These are phyloP conservation scores for Ustilago shanxiensis DNA, from an alignment of 1,284 basidiomycete species.

Conservation along the genomic window DNA sequence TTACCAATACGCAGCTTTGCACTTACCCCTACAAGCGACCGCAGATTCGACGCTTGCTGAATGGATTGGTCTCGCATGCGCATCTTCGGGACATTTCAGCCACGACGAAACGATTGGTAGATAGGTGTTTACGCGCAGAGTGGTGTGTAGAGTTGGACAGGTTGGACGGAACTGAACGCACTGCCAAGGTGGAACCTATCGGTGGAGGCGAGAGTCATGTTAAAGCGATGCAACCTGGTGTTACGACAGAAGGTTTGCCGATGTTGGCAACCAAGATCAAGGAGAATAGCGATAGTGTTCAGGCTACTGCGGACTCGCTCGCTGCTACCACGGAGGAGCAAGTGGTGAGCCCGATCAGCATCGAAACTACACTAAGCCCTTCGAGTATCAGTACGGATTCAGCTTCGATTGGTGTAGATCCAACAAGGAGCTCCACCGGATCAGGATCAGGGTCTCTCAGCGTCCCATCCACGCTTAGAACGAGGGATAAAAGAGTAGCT, in stretches of 20 bases:
- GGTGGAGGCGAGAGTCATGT: constrained; percentile 47
- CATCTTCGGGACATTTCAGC: constrained; percentile 78
- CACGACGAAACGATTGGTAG: constrained; percentile 91
- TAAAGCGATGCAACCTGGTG: constrained; percentile 42
- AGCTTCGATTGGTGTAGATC: not conserved
- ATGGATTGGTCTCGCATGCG: constrained; percentile 80
- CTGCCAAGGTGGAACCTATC: constrained; percentile 47
- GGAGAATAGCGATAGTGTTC: constrained; percentile 21
- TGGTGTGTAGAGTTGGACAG: constrained; percentile 77
- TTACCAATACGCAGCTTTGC: constrained; percentile 92
- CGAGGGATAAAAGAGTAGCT: constrained; percentile 44
- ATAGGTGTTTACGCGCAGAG: constrained; percentile 85
- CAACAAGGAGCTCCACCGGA: not conserved
- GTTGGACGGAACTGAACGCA: constrained; percentile 39
- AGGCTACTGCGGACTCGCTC: constrained; percentile 28
- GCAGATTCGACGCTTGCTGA: constrained; percentile 86
- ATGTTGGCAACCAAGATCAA: constrained; percentile 40
- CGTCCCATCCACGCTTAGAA: constrained; percentile 24
- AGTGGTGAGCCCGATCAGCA: constrained; percentile 11
- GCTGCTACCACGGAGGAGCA: constrained; percentile 32
- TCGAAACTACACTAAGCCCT: constrained; percentile 17
- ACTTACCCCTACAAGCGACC: constrained; percentile 87
- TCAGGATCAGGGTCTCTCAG: constrained; percentile 21
- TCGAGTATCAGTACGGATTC: constrained; percentile 11
- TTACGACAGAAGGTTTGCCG: constrained; percentile 46